phyloP scores from a whole-genome alignment of 1,284 basidiomycete species.

The Stygiomarasmius scandens region DNA sequence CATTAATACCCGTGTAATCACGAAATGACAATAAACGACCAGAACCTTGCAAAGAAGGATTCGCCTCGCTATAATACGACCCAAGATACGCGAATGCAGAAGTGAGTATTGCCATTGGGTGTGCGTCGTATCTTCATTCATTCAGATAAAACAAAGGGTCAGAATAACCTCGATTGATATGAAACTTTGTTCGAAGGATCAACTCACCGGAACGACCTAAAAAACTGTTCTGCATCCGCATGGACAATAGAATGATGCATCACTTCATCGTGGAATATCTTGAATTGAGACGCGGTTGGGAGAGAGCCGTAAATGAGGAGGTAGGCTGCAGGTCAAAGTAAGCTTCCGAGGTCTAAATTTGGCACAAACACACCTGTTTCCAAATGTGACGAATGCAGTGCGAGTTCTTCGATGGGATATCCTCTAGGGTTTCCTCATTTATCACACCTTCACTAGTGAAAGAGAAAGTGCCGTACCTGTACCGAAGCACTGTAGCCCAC shows the following conservation, averaged over 20 bases:
- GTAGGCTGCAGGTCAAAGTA: slow-evolving; percentile 49
- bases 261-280: slow-evolving; percentile 71
- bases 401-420: slow-evolving; percentile 91
- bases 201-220: slow-evolving; percentile 71
- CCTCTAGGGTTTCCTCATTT: slow-evolving; percentile 52
- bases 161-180: no score
- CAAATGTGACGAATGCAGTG: slow-evolving; percentile 75
- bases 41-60: slow-evolving; percentile 73
- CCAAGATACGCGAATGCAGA: slow-evolving; percentile 85
- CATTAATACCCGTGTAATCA: no score
- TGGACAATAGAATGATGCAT: slow-evolving; percentile 80
- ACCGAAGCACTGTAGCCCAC: slow-evolving; percentile 60
- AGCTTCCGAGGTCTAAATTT: background rate
- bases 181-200: background rate
- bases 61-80: slow-evolving; percentile 70
- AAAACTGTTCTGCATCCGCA: slow-evolving; percentile 79
- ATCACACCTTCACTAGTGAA: background rate
- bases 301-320: slow-evolving; percentile 86
- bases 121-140: slow-evolving; percentile 74
- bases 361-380: slow-evolving; percentile 57
- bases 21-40: background rate
- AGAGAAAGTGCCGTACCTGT: slow-evolving; percentile 49
- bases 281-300: slow-evolving; percentile 66
- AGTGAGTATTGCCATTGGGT: slow-evolving; percentile 87
- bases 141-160: slow-evolving; percentile 2